phyloP scores from a whole-genome alignment of 2,329 filamentous ascomycete species.

The Zasmidium cellare region DNA sequence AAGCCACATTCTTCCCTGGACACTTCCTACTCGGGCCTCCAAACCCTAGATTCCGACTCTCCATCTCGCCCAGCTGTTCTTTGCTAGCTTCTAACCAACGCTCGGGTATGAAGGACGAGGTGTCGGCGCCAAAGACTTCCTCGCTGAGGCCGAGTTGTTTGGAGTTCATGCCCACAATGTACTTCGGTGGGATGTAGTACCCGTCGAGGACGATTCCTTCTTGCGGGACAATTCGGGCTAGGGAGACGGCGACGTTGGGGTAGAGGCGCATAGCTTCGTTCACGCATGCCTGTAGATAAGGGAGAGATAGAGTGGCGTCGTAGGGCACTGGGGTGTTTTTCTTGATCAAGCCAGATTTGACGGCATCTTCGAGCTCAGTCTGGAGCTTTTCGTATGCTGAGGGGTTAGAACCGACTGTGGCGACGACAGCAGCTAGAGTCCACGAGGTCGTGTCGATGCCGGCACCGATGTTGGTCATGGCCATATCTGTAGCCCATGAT shows the following conservation, averaged over 20 bases:
- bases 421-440: slow-evolving; percentile 8
- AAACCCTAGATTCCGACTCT: slow-evolving; percentile 5
- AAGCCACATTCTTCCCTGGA: slow-evolving; percentile 9
- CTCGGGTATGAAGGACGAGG: background rate
- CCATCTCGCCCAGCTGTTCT: background rate
- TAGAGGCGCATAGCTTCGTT: slow-evolving; percentile 11
- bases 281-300: slow-evolving; percentile 11
- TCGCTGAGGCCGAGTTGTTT: slow-evolving; percentile 5
- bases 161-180: slow-evolving; percentile 20
- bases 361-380: background rate
- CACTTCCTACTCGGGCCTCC: slow-evolving; percentile 5
- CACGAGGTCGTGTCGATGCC: slow-evolving; percentile 11
- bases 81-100: background rate
- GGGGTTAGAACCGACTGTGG: background rate
- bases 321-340: slow-evolving; percentile 4
- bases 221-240: slow-evolving; percentile 27
- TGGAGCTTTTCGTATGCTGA: background rate
- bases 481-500: slow-evolving; percentile 3
- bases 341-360: background rate
- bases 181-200: slow-evolving; percentile 27
- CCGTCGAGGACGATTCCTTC: slow-evolving; percentile 23
- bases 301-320: background rate
- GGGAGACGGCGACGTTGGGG: slow-evolving; percentile 14
- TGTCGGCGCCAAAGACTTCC: background rate
- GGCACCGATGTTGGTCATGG: slow-evolving; percentile 4